phyloP scores from a whole-genome alignment of 352 stramenopile genomes.

The Phytophthora citrophthora region DNA sequence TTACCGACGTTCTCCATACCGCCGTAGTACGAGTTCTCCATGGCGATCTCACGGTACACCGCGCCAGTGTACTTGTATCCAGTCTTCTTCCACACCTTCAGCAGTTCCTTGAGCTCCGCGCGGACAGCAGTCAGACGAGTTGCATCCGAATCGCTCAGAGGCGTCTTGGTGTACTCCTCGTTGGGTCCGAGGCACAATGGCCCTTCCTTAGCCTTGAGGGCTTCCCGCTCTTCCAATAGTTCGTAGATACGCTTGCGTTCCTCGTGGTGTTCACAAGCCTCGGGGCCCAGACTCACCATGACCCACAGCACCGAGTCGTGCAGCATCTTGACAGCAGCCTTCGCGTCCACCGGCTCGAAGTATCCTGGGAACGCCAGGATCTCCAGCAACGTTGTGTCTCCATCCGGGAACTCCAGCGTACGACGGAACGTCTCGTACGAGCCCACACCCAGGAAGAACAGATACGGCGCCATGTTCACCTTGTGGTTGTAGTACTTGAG shows the following conservation, averaged over 20 bases:
- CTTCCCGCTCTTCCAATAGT: constrained; percentile 68
- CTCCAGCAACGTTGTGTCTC: constrained; percentile 74
- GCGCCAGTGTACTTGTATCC: constrained; percentile 86
- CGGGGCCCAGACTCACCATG: constrained; percentile 73
- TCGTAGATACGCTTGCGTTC: constrained; percentile 77
- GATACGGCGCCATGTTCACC: constrained; percentile 85
- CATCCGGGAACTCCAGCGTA: constrained; percentile 77
- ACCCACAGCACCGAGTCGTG: constrained; percentile 79
- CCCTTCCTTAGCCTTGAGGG: constrained; percentile 69
- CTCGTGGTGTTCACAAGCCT: constrained; percentile 72
- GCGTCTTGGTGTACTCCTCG: constrained; percentile 54
- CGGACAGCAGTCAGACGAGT: constrained; percentile 55
- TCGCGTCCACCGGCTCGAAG: constrained; percentile 70
- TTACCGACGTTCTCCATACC: constrained; percentile 87
- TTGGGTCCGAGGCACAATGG: constrained; percentile 61
- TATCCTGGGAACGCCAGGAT: constrained; percentile 75
- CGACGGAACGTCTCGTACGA: constrained; percentile 79
- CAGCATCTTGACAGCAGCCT: constrained; percentile 76
- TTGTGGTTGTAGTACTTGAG: constrained; percentile 87
- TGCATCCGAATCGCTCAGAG: constrained; percentile 49
- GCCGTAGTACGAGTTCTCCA: constrained; percentile 87
- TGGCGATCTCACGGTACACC: constrained; percentile 82
- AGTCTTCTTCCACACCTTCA: constrained; percentile 80
- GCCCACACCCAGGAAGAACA: constrained; percentile 83
- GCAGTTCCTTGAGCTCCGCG: constrained; percentile 62